Evolutionary conservation across 805 yeast species (phyloP), one percentile per base, ranked within the genome.

Genomic region (Metschnikowia proteae): DNA sequence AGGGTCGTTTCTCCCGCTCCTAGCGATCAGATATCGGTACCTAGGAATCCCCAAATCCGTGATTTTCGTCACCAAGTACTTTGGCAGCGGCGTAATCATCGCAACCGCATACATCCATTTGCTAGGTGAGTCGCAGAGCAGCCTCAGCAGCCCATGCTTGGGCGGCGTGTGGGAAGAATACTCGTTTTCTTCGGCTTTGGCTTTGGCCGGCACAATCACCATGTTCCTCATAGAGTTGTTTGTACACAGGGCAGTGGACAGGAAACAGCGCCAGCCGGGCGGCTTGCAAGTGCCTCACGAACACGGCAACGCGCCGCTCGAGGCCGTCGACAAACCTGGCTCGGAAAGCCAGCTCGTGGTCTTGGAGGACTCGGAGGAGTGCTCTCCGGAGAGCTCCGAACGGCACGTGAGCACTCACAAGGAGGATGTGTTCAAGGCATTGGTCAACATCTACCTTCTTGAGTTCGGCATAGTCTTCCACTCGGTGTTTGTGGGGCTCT

Each of bases 61-160:
- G n/a, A 62, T 66, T 43, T 66, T 66, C 38, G 50, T 62, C 37
- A 57, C 65, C 29, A 50, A 62, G 41, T 65, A 63, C 54, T 52
- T 68, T 34, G 73, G 73, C 8, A 61, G 65, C 31, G 73, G 73
- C 1, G 71, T 68, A 27, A 67, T 68, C 45, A 57, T 67, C 4
- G 70, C 70, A 8, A 68, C 73, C 6, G 72, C 68, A 11, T 68
- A 63, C 44, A 62, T 68, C 32, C 73, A 68, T 45, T 56, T 68
- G 33, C 52, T 68, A 38, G 70, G 70, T 2, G 71, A 67, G 38
- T 62, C 69, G 2, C 51, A 56, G 27, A 53, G 51, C 30, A 56
- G 60, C 13, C 58, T 68, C 17, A 52, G 53, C 6, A 56, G 62
- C 35, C 61, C 59, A n/a, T 67, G 71, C 43, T 54, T 68, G 27